Evolutionary conservation across 768 basidiomycete species (phyloP).

Genomic region (Zangia roseola): DNA sequence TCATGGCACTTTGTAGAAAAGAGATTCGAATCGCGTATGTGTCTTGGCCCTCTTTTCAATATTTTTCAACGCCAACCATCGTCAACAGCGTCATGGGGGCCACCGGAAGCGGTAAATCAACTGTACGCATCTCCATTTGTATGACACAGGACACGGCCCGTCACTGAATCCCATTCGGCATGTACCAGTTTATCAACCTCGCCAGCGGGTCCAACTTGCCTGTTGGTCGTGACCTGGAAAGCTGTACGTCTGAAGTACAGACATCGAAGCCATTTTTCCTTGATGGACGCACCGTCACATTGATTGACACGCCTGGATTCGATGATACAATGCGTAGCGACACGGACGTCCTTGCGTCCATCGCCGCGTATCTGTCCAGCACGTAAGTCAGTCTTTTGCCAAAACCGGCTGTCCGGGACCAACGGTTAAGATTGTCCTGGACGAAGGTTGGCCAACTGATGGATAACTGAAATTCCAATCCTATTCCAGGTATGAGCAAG

Average conservation of each 20-base stretch:
- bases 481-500: conserved; percentile 26
- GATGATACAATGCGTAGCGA: conserved; percentile 51
- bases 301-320: conserved; percentile 64
- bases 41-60: too few species aligned
- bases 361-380: conserved; percentile 37
- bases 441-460: too few species aligned
- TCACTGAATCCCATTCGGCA: background rate
- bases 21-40: too few species aligned
- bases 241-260: conserved; percentile 48
- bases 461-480: too few species aligned
- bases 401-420: too few species aligned
- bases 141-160: background rate
- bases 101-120: conserved; percentile 39
- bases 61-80: too few species aligned
- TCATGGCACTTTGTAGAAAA: too few species aligned
- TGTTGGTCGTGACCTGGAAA: conserved; percentile 45
- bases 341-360: conserved; percentile 48
- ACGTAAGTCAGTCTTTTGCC: conserved; percentile 17
- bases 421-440: background rate
- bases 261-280: conserved; percentile 42
- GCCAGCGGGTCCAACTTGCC: conserved; percentile 46
- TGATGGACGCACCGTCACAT: conserved; percentile 41
- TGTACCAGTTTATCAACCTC: conserved; percentile 46
- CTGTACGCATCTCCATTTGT: conserved; percentile 11
- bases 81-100: conserved; percentile 33